phyloP scores from a whole-genome alignment of 2,329 filamentous ascomycete species.

The Fonsecaea multimorphosa region DNA sequence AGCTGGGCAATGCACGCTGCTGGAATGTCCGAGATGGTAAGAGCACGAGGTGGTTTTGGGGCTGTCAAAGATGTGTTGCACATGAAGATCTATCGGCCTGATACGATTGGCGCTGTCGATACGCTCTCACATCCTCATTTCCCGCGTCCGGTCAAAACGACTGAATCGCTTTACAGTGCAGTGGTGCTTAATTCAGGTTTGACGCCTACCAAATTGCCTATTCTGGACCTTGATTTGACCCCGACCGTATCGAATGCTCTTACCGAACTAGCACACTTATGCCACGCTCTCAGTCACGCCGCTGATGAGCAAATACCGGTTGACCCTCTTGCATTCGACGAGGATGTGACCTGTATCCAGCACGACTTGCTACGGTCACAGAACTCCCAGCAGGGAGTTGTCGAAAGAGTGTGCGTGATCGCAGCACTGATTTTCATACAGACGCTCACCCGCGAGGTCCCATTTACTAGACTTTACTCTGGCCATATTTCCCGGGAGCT shows the following conservation, averaged over 20 bases:
- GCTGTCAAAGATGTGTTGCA: conserved; percentile 23
- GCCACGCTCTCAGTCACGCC: conserved; percentile 24
- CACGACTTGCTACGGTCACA: conserved; percentile 28
- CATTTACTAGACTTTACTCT: conserved; percentile 24
- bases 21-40: conserved; percentile 36
- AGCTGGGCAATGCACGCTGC: conserved; percentile 31
- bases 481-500: conserved; percentile 20
- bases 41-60: conserved; percentile 28
- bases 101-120: conserved; percentile 34
- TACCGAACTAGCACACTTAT: conserved; percentile 26
- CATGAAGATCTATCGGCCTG: conserved; percentile 34
- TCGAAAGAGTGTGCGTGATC: conserved; percentile 26
- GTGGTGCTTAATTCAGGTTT: conserved; percentile 12
- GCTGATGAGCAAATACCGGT: conserved; percentile 12
- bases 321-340: conserved; percentile 30
- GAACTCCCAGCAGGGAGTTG: not conserved
- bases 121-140: conserved; percentile 28
- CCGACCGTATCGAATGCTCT: conserved; percentile 16
- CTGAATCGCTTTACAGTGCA: conserved; percentile 10
- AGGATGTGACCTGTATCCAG: conserved; percentile 30
- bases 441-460: conserved; percentile 23
- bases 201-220: not conserved
- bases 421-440: conserved; percentile 32
- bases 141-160: conserved; percentile 17
- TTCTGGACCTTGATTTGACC: conserved; percentile 9